Conservation (phyloP, 176 grass and related monocot genomes). For the Musa acuminata region DNA sequence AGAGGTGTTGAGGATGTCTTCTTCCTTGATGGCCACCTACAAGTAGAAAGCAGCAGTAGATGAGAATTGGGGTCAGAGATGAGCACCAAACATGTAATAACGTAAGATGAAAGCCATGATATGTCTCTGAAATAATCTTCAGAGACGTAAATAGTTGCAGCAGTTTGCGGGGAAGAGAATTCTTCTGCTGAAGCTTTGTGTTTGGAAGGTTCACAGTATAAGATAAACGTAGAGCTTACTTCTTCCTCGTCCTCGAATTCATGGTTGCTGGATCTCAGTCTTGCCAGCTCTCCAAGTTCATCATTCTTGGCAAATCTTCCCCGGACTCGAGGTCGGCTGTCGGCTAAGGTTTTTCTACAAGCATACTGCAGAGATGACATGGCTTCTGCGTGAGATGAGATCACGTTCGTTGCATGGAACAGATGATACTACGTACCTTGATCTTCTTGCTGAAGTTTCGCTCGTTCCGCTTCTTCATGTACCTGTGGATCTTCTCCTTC, state of each 20-base stretch:
- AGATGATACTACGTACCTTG: slow-evolving; percentile 43
- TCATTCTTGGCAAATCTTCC: slow-evolving; percentile 98
- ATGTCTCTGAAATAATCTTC: too few species aligned
- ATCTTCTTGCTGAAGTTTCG: slow-evolving; percentile 99
- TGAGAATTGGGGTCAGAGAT: slow-evolving; percentile 1
- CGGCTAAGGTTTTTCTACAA: slow-evolving; percentile 91
- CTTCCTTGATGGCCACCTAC: slow-evolving; percentile 40
- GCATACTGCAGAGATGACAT: slow-evolving; percentile 42
- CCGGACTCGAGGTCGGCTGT: slow-evolving; percentile 82
- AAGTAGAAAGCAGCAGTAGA: neutral
- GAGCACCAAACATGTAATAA: neutral
- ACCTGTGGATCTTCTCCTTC: slow-evolving; percentile 87
- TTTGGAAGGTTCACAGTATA: too few species aligned
- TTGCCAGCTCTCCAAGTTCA: slow-evolving; percentile 53
- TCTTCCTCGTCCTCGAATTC: slow-evolving; percentile 54
- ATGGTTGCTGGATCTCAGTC: slow-evolving; percentile 35
- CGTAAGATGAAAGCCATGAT: too few species aligned
- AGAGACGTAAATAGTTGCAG: too few species aligned
- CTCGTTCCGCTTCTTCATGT: slow-evolving; percentile 93
- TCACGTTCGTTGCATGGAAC: too few species aligned
- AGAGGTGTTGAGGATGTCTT: slow-evolving; percentile 47
- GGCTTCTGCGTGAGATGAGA: neutral
- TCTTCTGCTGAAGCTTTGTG: too few species aligned
- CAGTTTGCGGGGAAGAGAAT: too few species aligned
- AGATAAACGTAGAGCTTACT: neutral